These are phyloP conservation scores for Colletotrichum orchidophilum DNA, from an alignment of 2,329 filamentous ascomycete species.

Conservation along the genomic window DNA sequence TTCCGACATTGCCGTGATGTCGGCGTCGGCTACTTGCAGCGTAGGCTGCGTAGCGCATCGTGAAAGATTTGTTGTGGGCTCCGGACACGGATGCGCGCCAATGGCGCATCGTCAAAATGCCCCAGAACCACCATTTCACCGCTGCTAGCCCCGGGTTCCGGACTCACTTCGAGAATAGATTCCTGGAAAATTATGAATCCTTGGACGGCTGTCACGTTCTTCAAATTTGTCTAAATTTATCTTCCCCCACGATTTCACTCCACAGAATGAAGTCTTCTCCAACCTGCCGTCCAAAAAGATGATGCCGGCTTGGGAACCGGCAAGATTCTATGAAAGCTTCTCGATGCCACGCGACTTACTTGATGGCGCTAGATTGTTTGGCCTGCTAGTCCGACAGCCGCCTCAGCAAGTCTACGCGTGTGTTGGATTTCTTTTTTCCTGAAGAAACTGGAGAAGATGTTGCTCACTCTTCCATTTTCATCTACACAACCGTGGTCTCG, in stretches of 20 bases:
- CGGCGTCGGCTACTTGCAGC: not conserved
- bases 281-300: not conserved
- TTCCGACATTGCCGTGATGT: not conserved
- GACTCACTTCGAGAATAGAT: not conserved
- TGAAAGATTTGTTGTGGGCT: not conserved
- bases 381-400: not conserved
- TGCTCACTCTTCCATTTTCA: too few relatives aligned
- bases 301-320: not conserved
- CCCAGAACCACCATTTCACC: not conserved
- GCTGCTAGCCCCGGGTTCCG: not conserved
- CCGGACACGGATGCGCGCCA: not conserved
- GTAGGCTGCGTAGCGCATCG: too few relatives aligned
- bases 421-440: not conserved
- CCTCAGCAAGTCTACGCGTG: too few relatives aligned
- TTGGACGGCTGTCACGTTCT: not conserved
- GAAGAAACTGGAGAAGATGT: too few relatives aligned
- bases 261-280: not conserved
- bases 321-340: not conserved
- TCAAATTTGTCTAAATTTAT: not conserved
- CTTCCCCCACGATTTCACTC: not conserved
- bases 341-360: not conserved
- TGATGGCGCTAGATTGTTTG: not conserved
- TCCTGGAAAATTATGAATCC: not conserved
- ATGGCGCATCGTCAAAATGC: not conserved
- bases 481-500: too few relatives aligned